These are phyloP conservation scores for Globisporangium iwayamae DNA, from an alignment of 352 stramenopile species.

Conservation along the genomic window DNA sequence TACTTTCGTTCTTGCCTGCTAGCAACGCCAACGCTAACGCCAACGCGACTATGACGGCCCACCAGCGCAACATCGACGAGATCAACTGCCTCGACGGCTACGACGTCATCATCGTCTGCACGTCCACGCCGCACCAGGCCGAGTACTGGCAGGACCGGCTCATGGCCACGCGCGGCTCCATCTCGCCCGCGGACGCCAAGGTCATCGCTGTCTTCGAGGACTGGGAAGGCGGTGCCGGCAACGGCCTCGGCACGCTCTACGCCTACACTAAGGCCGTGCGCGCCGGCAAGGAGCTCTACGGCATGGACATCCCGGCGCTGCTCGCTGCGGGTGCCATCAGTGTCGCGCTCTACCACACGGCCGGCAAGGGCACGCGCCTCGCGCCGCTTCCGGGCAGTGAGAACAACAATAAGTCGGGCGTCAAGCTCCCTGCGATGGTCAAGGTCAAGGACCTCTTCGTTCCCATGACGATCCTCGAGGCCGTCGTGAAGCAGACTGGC, in stretches of 20 bases:
- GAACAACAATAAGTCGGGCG: conserved; percentile 99
- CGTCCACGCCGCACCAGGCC: conserved; percentile 94
- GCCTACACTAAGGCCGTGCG: conserved; percentile 93
- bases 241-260: conserved; percentile 95
- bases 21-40: background rate
- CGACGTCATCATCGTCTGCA: conserved; percentile 98
- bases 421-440: conserved; percentile 96
- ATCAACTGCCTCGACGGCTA: conserved; percentile 90
- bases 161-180: conserved; percentile 73
- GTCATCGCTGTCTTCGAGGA: conserved; percentile 96
- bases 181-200: conserved; percentile 84
- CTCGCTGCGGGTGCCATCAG: conserved; percentile 80
- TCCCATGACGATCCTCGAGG: conserved; percentile 97
- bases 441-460: conserved; percentile 83
- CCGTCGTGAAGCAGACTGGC: conserved; percentile 97
- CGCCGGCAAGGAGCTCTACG: conserved; percentile 84
- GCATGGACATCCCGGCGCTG: conserved; percentile 79
- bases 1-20: conserved; percentile 13
- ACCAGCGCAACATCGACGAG: conserved; percentile 82
- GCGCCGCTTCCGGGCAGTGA: conserved; percentile 95
- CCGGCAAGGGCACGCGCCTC: conserved; percentile 96
- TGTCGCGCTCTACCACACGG: conserved; percentile 96
- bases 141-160: conserved; percentile 97
- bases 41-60: conserved; percentile 22
- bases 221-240: conserved; percentile 95